Evolutionary conservation across 495 filamentous ascomycete species (phyloP).

Genomic region (Lasiosphaeris hirsuta): DNA sequence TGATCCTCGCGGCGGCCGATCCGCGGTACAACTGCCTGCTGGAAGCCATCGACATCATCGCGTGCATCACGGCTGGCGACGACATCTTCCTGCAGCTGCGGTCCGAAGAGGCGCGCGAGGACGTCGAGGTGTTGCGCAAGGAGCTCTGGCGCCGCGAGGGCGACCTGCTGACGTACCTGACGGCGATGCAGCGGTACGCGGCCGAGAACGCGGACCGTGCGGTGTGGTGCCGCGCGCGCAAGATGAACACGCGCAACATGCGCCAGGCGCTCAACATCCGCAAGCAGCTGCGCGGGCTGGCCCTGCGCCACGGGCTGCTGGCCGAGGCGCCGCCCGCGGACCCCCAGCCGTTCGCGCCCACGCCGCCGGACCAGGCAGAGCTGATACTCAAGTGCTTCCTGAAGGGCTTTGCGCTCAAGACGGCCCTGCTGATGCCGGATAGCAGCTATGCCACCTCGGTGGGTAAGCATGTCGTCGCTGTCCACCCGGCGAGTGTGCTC

Average conservation of each 20-base stretch:
- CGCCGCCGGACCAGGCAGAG: slow-evolving; percentile 52
- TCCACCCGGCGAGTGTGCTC: slow-evolving; percentile 85
- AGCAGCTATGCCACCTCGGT: slow-evolving; percentile 79
- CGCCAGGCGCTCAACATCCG: slow-evolving; percentile 68
- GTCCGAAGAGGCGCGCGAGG: slow-evolving; percentile 77
- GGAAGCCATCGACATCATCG: slow-evolving; percentile 89
- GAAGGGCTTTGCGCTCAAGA: slow-evolving; percentile 75
- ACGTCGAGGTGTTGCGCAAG: slow-evolving; percentile 65
- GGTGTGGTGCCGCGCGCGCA: slow-evolving; percentile 72
- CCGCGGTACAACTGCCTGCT: slow-evolving; percentile 65
- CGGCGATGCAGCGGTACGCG: slow-evolving; percentile 77
- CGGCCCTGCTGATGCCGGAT: slow-evolving; percentile 78
- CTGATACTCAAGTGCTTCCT: slow-evolving; percentile 76
- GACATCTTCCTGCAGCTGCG: slow-evolving; percentile 79
- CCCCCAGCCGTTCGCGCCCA: slow-evolving; percentile 46
- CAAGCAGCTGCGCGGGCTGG: slow-evolving; percentile 76
- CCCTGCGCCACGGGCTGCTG: slow-evolving; percentile 47
- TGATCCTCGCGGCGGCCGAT: slow-evolving; percentile 74
- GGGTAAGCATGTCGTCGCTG: slow-evolving; percentile 79
- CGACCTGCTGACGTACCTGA: slow-evolving; percentile 83
- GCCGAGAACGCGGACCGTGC: slow-evolving; percentile 69
- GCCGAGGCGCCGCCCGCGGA: slow-evolving; percentile 35
- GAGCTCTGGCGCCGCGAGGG: slow-evolving; percentile 79
- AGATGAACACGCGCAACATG: slow-evolving; percentile 83
- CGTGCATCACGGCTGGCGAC: slow-evolving; percentile 78